These are phyloP conservation scores for Pseudopithomyces chartarum DNA, from an alignment of 2,329 filamentous ascomycete genomes.

Conservation along the genomic window DNA sequence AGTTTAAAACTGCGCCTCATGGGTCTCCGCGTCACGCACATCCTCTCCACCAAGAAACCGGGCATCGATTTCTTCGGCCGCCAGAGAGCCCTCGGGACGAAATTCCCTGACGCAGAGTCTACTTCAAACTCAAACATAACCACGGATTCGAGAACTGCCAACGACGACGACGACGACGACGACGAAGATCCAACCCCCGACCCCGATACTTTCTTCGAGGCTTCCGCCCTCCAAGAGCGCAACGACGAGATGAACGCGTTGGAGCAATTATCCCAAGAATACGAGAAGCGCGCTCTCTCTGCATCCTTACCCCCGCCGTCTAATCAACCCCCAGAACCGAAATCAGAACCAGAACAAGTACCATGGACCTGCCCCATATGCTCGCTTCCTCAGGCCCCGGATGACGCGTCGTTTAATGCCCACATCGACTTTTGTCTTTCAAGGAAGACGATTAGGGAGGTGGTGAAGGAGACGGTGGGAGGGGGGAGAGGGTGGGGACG, in stretches of 20 bases:
- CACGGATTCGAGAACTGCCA: no score
- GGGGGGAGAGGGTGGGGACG: no score
- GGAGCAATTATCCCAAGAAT: slow-evolving; percentile 66
- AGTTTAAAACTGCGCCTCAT: slow-evolving; percentile 81
- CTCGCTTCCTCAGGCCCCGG: slow-evolving; percentile 70
- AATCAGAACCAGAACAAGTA: no score
- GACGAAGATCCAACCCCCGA: slow-evolving; percentile 74
- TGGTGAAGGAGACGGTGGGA: slow-evolving; percentile 60
- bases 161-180: slow-evolving; percentile 54
- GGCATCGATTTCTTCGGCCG: slow-evolving; percentile 81
- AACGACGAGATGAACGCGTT: slow-evolving; percentile 66
- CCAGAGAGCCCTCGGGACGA: no score
- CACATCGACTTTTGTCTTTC: slow-evolving; percentile 95
- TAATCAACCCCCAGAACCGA: no score
- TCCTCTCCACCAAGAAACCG: slow-evolving; percentile 83
- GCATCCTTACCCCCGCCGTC: no score
- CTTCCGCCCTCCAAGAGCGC: slow-evolving; percentile 63
- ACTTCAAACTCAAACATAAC: no score
- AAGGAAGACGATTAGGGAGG: slow-evolving; percentile 81
- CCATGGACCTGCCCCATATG: slow-evolving; percentile 90
- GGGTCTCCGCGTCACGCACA: slow-evolving; percentile 84
- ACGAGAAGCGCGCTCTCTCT: slow-evolving; percentile 28
- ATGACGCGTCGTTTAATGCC: slow-evolving; percentile 81
- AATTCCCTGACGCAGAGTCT: no score
- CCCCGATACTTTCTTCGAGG: slow-evolving; percentile 69